phyloP scores from a whole-genome alignment of 805 yeast genomes.

The Barnettozyma pratensis region DNA sequence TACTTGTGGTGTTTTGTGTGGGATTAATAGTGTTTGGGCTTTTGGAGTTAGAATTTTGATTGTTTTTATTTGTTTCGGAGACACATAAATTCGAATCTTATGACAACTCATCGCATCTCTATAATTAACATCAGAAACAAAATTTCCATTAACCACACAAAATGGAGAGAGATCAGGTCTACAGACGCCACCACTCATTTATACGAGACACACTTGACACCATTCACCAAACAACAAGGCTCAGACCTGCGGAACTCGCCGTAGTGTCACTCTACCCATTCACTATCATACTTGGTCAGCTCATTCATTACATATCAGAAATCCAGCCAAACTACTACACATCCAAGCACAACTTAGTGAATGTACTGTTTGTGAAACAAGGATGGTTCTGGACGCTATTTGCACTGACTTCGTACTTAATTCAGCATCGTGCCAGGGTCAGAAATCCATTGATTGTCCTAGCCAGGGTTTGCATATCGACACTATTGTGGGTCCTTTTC shows the following conservation, averaged over 20 bases:
- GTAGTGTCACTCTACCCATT: conserved; percentile 29
- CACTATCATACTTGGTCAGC: conserved; percentile 47
- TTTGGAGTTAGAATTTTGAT: background rate
- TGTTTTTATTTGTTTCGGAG: background rate
- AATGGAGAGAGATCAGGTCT: conserved; percentile 3
- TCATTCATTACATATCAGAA: conserved; percentile 32
- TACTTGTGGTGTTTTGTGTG: background rate
- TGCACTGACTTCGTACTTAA: conserved; percentile 28
- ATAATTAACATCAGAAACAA: background rate
- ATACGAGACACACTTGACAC: background rate
- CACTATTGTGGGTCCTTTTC: conserved; percentile 79
- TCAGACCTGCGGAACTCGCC: conserved; percentile 11
- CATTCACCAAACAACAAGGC: conserved; percentile 2
- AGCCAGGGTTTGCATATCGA: conserved; percentile 24
- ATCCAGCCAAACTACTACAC: conserved; percentile 25
- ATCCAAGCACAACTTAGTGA: conserved; percentile 66
- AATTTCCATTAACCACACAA: background rate
- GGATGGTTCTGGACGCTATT: conserved; percentile 92
- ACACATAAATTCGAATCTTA: background rate
- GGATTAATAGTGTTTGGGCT: background rate
- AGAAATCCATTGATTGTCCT: conserved; percentile 6
- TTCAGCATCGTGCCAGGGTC: conserved; percentile 14
- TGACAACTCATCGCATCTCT: background rate
- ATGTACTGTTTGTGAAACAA: conserved; percentile 70
- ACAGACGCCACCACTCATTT: conserved; percentile 4